These are phyloP conservation scores for Tuber umbilicatum DNA, from an alignment of 495 filamentous ascomycete genomes.

Conservation along the genomic window DNA sequence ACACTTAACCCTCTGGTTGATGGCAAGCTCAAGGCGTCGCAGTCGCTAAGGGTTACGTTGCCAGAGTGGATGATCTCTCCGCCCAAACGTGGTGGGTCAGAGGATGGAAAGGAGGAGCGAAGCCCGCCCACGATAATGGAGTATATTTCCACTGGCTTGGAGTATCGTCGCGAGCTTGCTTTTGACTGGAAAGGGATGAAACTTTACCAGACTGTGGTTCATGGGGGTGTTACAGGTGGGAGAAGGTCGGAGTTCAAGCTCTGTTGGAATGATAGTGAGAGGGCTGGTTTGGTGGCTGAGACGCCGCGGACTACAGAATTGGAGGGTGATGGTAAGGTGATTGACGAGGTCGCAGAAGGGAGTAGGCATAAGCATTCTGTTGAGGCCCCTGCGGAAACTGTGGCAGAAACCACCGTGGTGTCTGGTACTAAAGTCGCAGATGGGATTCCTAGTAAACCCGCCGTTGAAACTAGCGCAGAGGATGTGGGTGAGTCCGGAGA, in stretches of 20 bases:
- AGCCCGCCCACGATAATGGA: background rate
- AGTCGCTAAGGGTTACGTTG: conserved; percentile 22
- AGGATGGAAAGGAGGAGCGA: background rate
- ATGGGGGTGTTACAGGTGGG: conserved; percentile 37
- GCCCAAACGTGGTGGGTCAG: background rate
- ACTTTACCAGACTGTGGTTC: conserved; percentile 27
- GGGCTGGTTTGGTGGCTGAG: background rate
- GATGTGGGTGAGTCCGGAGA: background rate
- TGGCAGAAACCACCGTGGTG: background rate
- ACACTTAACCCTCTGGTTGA: conserved; percentile 22
- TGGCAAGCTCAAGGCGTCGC: conserved; percentile 19
- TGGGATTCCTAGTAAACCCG: background rate
- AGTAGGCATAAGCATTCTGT: background rate
- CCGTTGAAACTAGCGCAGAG: background rate
- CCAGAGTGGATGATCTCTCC: conserved; percentile 24
- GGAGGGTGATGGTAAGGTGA: background rate
- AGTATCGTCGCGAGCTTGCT: conserved; percentile 25
- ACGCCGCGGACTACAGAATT: background rate
- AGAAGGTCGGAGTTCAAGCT: conserved; percentile 33
- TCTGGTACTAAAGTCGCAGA: background rate
- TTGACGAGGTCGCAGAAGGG: background rate
- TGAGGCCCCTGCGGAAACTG: background rate
- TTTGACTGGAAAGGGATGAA: conserved; percentile 20
- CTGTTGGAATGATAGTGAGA: conserved; percentile 10
- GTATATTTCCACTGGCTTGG: conserved; percentile 38